These are phyloP conservation scores for Trichosanthes truncata DNA, from an alignment of 306 rosid genomes.

Conservation along the genomic window DNA sequence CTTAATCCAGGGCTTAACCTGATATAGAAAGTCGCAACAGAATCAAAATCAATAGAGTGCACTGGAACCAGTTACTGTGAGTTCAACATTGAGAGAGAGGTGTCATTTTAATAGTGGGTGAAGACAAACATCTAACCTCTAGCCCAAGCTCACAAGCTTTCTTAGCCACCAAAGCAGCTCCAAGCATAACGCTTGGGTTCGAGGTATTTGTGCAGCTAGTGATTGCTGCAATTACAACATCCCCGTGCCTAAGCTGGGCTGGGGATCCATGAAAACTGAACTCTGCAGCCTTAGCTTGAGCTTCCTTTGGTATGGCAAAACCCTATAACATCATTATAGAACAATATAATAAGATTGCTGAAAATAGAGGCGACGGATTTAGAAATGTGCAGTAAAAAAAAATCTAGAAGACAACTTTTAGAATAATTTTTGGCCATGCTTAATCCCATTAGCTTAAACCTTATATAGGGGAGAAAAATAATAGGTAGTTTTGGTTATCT, in stretches of 20 bases:
- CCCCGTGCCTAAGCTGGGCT: slow-evolving; percentile 86
- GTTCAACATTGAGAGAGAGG: neutral
- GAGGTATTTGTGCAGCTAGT: slow-evolving; percentile 99
- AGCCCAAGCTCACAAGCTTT: slow-evolving; percentile 94
- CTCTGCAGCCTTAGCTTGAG: slow-evolving; percentile 54
- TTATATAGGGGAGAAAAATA: neutral
- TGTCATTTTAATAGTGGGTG: neutral
- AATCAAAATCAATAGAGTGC: neutral
- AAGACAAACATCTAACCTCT: slow-evolving; percentile 41
- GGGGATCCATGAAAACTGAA: slow-evolving; percentile 56
- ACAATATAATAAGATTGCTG: neutral
- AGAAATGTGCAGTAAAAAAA: neutral
- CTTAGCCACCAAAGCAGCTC: slow-evolving; percentile 98
- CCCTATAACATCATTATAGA: slow-evolving; percentile 36
- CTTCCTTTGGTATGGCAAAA: slow-evolving; percentile 79
- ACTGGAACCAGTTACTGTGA: neutral
- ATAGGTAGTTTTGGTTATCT: neutral
- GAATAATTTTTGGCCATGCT: neutral
- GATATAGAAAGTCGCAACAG: slow-evolving; percentile 11
- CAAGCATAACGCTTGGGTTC: slow-evolving; percentile 98
- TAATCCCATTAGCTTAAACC: neutral
- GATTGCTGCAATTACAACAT: slow-evolving; percentile 95
- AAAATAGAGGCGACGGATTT: neutral
- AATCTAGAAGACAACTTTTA: neutral
- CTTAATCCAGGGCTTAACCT: slow-evolving; percentile 98